phyloP scores from a whole-genome alignment of 169 alveolate genomes.

The Amoebophrya sp. region DNA sequence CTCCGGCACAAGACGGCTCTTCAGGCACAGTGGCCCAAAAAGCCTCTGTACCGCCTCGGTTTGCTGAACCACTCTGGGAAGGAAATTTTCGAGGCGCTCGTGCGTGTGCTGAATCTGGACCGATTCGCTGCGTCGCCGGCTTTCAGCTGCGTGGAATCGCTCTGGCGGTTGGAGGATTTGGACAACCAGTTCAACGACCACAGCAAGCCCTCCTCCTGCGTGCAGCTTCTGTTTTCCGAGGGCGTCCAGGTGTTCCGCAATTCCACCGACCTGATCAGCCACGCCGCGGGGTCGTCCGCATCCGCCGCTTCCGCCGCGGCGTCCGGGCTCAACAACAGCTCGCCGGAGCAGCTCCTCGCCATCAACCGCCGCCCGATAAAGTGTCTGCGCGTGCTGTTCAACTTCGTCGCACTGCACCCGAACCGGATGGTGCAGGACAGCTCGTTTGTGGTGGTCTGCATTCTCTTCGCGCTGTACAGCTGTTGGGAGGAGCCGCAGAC shows the following conservation, averaged over 20 bases:
- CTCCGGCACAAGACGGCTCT: no score
- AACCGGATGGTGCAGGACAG: neutral
- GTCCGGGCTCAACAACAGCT: no score
- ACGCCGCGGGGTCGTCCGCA: no score
- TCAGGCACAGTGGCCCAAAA: no score
- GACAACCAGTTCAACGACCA: neutral
- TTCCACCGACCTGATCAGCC: no score
- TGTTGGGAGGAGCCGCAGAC: conserved; percentile 1
- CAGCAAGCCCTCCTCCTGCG: neutral
- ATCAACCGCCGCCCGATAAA: neutral
- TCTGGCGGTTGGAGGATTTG: neutral
- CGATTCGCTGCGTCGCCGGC: neutral
- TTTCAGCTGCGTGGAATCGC: neutral
- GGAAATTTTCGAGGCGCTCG: neutral
- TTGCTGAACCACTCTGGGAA: neutral
- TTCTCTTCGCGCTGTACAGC: neutral
- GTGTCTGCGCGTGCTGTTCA: neutral
- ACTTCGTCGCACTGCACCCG: neutral
- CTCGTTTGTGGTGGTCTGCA: neutral
- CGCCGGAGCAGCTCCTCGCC: neutral
- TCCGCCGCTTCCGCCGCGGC: no score
- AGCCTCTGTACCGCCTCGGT: neutral
- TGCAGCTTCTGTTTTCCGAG: neutral
- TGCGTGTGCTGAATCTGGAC: neutral
- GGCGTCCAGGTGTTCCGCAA: neutral